phyloP scores from a whole-genome alignment of 1,284 basidiomycete genomes.

The Abortiporus biennis region DNA sequence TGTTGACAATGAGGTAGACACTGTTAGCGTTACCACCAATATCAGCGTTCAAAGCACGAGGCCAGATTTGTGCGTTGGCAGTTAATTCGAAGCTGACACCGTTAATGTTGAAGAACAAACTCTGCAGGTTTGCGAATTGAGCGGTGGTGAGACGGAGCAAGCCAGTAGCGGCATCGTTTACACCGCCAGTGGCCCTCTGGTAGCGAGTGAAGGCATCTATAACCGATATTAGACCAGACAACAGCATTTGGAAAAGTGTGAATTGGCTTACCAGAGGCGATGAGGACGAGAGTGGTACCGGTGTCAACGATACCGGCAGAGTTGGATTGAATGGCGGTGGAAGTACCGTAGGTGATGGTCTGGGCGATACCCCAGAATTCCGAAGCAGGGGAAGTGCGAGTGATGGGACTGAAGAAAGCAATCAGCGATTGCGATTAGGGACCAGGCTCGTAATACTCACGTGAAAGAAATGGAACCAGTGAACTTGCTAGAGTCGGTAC shows the following conservation, averaged over 20 bases:
- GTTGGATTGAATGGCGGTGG: constrained; percentile 35
- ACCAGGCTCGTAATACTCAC: constrained; percentile 27
- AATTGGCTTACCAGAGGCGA: constrained; percentile 25
- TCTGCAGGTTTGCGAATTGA: constrained; percentile 21
- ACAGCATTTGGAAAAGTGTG: neutral
- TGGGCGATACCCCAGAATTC: constrained; percentile 62
- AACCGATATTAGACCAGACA: neutral
- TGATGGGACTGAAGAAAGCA: constrained; percentile 32
- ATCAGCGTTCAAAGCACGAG: constrained; percentile 22
- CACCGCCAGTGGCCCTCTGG: constrained; percentile 20
- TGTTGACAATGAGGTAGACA: constrained; percentile 24
- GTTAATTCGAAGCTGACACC: constrained; percentile 35
- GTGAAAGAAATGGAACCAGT: constrained; percentile 40
- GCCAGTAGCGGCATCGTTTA: constrained; percentile 18
- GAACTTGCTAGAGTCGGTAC: constrained; percentile 36
- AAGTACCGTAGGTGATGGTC: constrained; percentile 44
- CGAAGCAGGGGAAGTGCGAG: constrained; percentile 38
- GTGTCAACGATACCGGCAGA: constrained; percentile 25
- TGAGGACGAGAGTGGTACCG: constrained; percentile 28
- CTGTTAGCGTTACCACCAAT: constrained; percentile 21
- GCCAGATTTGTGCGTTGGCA: constrained; percentile 54
- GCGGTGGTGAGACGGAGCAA: constrained; percentile 20
- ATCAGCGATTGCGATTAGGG: neutral
- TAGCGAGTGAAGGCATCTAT: constrained; percentile 21
- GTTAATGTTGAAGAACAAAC: constrained; percentile 25